Evolutionary conservation across 768 basidiomycete genomes (phyloP).

Genomic region (Lactarius indigo): DNA sequence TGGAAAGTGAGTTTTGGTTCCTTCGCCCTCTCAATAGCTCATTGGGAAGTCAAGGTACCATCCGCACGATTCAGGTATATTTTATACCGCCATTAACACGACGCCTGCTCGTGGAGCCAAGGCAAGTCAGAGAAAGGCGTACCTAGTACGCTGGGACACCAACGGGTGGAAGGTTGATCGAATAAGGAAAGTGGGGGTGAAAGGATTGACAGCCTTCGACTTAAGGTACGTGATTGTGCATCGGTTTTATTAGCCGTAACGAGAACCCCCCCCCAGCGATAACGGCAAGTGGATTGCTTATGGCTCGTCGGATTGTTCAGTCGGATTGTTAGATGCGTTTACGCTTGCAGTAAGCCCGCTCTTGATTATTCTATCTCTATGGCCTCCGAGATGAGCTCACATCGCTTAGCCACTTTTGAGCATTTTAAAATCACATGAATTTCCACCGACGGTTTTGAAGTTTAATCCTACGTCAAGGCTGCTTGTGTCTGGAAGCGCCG

Average conservation of each 20-base stretch:
- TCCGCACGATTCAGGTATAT: constrained; percentile 44
- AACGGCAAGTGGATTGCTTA: constrained; percentile 82
- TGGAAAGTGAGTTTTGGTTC: constrained; percentile 12
- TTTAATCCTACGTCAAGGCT: constrained; percentile 84
- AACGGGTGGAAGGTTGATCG: constrained; percentile 63
- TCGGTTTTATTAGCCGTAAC: background rate
- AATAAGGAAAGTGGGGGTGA: constrained; percentile 69
- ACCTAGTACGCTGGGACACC: constrained; percentile 70
- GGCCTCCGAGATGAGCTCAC: background rate
- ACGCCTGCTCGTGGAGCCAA: constrained; percentile 56
- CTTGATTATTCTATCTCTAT: background rate
- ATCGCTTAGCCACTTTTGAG: constrained; percentile 68
- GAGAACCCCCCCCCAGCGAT: constrained; percentile 41
- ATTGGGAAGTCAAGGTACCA: constrained; percentile 47
- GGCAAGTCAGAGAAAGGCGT: constrained; percentile 54
- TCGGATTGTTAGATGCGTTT: constrained; percentile 78
- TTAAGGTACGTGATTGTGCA: constrained; percentile 56
- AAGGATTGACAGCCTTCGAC: constrained; percentile 84
- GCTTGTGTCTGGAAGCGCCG: constrained; percentile 86
- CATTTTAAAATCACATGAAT: constrained; percentile 92
- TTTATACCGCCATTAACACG: constrained; percentile 75
- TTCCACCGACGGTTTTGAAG: constrained; percentile 83
- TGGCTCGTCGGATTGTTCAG: constrained; percentile 81
- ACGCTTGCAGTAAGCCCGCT: constrained; percentile 57
- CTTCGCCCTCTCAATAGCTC: background rate